phyloP scores from a whole-genome alignment of 2,329 filamentous ascomycete species.

The Intubia oerlemansii region DNA sequence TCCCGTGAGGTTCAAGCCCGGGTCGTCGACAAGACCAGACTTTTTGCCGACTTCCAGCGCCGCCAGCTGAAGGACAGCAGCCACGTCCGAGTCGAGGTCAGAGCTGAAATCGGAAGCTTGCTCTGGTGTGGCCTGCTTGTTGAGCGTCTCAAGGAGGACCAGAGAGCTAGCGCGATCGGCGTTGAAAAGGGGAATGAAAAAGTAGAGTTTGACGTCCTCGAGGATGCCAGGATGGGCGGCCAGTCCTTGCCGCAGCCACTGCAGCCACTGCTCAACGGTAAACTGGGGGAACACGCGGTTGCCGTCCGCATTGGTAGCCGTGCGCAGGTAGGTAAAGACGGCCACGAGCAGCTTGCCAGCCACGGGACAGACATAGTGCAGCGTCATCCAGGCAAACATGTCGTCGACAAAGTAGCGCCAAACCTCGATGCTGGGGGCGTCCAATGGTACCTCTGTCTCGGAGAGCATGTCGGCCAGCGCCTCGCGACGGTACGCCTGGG shows the following conservation, averaged over 20 bases:
- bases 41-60: slow-evolving; percentile 54
- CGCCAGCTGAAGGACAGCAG: slow-evolving; percentile 39
- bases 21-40: slow-evolving; percentile 45
- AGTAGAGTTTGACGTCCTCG: slow-evolving; percentile 41
- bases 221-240: slow-evolving; percentile 26
- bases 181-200: slow-evolving; percentile 41
- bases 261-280: slow-evolving; percentile 26
- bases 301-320: slow-evolving; percentile 6
- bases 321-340: slow-evolving; percentile 27
- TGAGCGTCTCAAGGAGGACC: slow-evolving; percentile 30
- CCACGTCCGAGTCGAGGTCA: slow-evolving; percentile 19
- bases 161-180: slow-evolving; percentile 30
- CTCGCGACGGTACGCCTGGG: slow-evolving; percentile 17
- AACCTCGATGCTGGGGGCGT: slow-evolving; percentile 8
- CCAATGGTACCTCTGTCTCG: background rate
- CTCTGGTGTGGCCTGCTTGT: slow-evolving; percentile 13
- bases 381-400: slow-evolving; percentile 25
- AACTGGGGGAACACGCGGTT: slow-evolving; percentile 12
- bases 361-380: slow-evolving; percentile 35
- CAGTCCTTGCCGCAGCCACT: slow-evolving; percentile 32
- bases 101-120: no score
- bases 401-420: slow-evolving; percentile 15
- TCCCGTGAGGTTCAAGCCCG: slow-evolving; percentile 12
- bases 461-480: slow-evolving; percentile 10
- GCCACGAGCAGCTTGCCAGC: slow-evolving; percentile 40